Base-by-base conservation (phyloP, 345 rosid genomes). In the Linum trigynum region DNA sequence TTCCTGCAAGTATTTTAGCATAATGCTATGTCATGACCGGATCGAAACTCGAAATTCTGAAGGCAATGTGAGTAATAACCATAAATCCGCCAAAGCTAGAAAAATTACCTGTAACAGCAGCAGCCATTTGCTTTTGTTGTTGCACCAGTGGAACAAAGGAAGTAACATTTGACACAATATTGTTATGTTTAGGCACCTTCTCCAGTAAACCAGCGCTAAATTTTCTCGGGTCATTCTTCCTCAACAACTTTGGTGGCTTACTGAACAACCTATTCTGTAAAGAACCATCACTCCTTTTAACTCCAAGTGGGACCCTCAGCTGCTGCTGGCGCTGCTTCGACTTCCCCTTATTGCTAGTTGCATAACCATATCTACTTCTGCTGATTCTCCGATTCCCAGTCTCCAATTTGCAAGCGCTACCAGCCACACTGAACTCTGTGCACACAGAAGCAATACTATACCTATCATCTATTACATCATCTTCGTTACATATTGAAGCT, bases 71-170 rank as follows among this genome's bases (percentile, higher is more conserved):
- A 48, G 53, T 43, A 43, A 43, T 43, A 43, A 43, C 50, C 32
- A 23, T 43, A 43, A 43, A 5, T 7, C 50, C 10, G 6, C 3
- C 50, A 5, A 43, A 11, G 6, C 6, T 5, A 43, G 10, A 43
- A 43, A 43, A 43, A 43, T 2, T 48, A 48, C 96, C 99, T 71
- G 91, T 77, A 63, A 76, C 67, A 48, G 83, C 70, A 57, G 80
- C 83, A 70, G 86, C 78, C 64, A 79, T 85, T 77, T 74, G 85
- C 74, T 87, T 91, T 77, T 83, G 92, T 23, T 23, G 32, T 72
- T 86, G 95, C 78, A 91, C 87, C 63, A 91, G 80, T 12, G 97
- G 92, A 67, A 95, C 53, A 64, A 95, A 89, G 4, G 99, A 91
- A 80, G 83, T 69, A 42, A 89, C 58, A 71, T 89, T 83, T 59